Percentiles rank a stretch among this genome's conserved stretches.
These are phyloP conservation scores for Plasmodium reichenowi DNA, from an alignment of 169 alveolate species.

Conservation along the genomic window DNA sequence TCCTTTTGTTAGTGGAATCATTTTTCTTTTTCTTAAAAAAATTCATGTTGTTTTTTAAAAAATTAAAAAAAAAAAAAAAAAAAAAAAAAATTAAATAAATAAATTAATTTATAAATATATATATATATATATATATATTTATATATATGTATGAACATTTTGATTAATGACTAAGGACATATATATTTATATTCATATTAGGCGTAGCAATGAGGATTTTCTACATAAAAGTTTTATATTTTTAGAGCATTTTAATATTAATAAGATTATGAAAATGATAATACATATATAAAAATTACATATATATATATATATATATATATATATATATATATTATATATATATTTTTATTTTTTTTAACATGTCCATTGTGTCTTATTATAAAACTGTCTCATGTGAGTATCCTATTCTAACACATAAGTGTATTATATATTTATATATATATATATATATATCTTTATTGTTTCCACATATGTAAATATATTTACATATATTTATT, in stretches of 20 bases:
- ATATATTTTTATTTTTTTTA: not conserved
- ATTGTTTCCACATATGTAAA: not conserved
- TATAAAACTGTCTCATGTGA: too few relatives aligned
- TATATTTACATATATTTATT: too few relatives aligned
- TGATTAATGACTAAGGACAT: not conserved
- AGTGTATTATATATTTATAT: too few relatives aligned
- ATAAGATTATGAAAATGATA: not conserved
- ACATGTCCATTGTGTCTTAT: too few relatives aligned
- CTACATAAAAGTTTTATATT: too few relatives aligned
- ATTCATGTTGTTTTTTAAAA: conserved; percentile 25
- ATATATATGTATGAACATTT: not conserved
- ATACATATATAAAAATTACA: too few relatives aligned
- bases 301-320: not conserved
- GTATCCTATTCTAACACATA: too few relatives aligned
- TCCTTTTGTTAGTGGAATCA: conserved; percentile 33
- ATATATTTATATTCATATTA: not conserved
- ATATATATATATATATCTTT: not conserved
- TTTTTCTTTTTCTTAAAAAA: conserved; percentile 51
- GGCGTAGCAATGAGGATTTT: not conserved
- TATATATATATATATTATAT: too few relatives aligned
- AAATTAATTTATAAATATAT: not conserved
- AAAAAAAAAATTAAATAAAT: not conserved
- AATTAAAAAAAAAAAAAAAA: not conserved
- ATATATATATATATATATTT: not conserved
- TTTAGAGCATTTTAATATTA: not conserved